phyloP scores from a whole-genome alignment of 805 yeast species.

The Ogataea neopini region DNA sequence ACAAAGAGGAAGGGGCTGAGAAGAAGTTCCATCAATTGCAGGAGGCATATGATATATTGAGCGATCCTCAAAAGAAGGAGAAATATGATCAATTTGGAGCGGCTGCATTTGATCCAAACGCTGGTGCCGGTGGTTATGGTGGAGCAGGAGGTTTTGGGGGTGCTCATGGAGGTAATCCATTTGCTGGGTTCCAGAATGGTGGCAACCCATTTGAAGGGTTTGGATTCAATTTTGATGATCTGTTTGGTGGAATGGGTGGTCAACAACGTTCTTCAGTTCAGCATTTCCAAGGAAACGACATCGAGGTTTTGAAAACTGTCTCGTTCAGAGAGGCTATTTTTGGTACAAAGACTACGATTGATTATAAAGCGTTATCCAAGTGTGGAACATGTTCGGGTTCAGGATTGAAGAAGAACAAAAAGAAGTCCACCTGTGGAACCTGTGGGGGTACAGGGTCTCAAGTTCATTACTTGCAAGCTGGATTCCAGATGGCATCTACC shows the following conservation, averaged over 20 bases:
- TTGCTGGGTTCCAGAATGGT: constrained; percentile 40
- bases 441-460: constrained; percentile 95
- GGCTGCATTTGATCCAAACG: constrained; percentile 71
- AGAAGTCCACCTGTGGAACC: constrained; percentile 74
- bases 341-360: constrained; percentile 67
- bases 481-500: constrained; percentile 95
- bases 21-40: constrained; percentile 89
- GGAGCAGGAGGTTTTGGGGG: constrained; percentile 45
- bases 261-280: constrained; percentile 52
- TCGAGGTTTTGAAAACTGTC: constrained; percentile 74
- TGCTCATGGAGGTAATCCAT: constrained; percentile 48
- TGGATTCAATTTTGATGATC: constrained; percentile 54
- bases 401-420: constrained; percentile 77
- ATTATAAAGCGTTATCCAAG: constrained; percentile 70
- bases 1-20: constrained; percentile 87
- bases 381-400: constrained; percentile 83
- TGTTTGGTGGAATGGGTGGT: constrained; percentile 53
- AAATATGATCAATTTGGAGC: constrained; percentile 94
- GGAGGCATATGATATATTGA: constrained; percentile 89
- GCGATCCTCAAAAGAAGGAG: constrained; percentile 79
- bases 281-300: constrained; percentile 85
- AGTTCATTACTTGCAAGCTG: constrained; percentile 83
- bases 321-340: constrained; percentile 84
- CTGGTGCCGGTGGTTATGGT: constrained; percentile 54
- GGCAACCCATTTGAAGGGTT: constrained; percentile 34